Base-by-base conservation (phyloP, 192 early-diverging fungal genomes). In the Fimicolochytrium jonesii region DNA sequence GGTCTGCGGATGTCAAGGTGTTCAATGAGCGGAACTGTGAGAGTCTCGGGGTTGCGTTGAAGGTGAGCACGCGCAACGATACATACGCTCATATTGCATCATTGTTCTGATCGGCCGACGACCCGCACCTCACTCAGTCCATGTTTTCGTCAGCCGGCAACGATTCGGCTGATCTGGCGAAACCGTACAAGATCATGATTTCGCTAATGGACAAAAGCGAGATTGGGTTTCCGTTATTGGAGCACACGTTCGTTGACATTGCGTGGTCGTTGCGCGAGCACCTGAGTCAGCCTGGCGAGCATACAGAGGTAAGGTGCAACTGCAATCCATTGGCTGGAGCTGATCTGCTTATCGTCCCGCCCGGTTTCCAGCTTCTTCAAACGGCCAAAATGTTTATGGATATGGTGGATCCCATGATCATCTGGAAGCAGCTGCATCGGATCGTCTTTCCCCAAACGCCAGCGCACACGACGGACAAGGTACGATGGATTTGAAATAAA, bases 321-420 rank as follows among this genome's bases (percentile, higher is more conserved):
- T n/a, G n/a, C n/a, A n/a, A n/a, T n/a, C n/a, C n/a, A n/a, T n/a
- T n/a, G n/a, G n/a, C n/a, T n/a, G n/a, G n/a, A n/a, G n/a, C n/a
- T n/a, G n/a, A n/a, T n/a, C n/a, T n/a, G n/a, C n/a, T n/a, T n/a
- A n/a, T n/a, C n/a, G n/a, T n/a, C n/a, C n/a, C n/a, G n/a, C 9
- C 28, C 17, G 30, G 15, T 6, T 50, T 61, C n/a, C 44, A 89
- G 80, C 70, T 93, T 22, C 74, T 87, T 18, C 90, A 91, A 68
- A 88, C 89, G 13, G 89, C 88, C 1, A 88, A 84, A 30, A 93
- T 93, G 91, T 90, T 92, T 72, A 69, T 97, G 25, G 90, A 92
- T 56, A 87, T 90, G 84, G 75, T 92, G n/a, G 88, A 92, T 35
- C 90, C 92, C 4, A 86, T 86, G 51, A 65, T 90, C n/a, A 82